Base-by-base conservation (phyloP, 352 stramenopile genomes). In the Pilasporangium apinafurcum region DNA sequence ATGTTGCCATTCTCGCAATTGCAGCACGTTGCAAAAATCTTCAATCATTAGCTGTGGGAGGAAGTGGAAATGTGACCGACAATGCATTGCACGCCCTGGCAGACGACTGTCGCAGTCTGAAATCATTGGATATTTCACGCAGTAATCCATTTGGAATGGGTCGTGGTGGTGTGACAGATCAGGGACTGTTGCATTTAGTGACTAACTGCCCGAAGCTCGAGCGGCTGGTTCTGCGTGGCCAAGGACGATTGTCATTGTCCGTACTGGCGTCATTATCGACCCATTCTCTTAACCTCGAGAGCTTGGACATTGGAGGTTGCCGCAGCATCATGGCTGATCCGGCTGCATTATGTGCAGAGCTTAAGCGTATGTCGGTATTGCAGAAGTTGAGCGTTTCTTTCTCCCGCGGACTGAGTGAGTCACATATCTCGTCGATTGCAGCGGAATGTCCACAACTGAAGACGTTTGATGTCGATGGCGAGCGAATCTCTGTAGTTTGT, bases 61-160 rank as follows among this genome's bases (percentile, higher is more conserved):
- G 74, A 8, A 65, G 66, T 9, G 75, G 61, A 17, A 74, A 64
- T 9, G 32, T 85, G 25, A 64, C 63, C 4, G 67, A 87, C 45
- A 46, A 52, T 2, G 58, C 64, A 0, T 40, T 87, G 8, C 9
- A 63, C 7, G 61, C 64, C 0, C 44, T 87, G 21, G 71, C 51
- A 9, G 48, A 67, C 18, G 41, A 73, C 36, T 87, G 66, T 33
- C 14, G 40, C 7, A 8, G 26, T 8, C 62, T 87, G 20, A 53
- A 58, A 24, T 48, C 48, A n/a, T 41, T 87, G 8, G 71, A 83
- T 17, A 74, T 85, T 48, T 63, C 68, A 22, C 60, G 62, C 16
- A 87, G 75, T 44, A 87, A 85, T 47, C 75, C 71, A 1, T 87
- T 85, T 44, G 71, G 69, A 14, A 64, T 68, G 40, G 54, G 68